Evolutionary conservation across 768 basidiomycete species (phyloP), one percentile per base, ranked within the genome.

Genomic region (Calocybe gangraenosa): DNA sequence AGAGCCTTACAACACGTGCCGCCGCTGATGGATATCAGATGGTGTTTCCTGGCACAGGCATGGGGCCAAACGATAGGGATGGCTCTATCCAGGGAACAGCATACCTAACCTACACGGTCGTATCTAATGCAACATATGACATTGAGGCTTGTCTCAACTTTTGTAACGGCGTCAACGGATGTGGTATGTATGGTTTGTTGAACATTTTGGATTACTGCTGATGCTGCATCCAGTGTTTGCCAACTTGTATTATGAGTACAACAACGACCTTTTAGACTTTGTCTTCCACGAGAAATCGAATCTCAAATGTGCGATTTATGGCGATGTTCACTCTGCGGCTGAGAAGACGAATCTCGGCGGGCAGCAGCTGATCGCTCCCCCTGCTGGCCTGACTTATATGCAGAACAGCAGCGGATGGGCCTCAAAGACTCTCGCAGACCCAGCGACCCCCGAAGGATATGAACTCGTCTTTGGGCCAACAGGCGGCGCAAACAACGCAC

Each of bases 191-290:
- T 10, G 10, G 33, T 37, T 13, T n/a, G 19, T 15, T 17, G 11
- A 14, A 35, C 14, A 6, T 14, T 18, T 35, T 35, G 7, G 5
- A 7, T 35, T 18, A 7, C 17, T 18, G 17, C 17, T 7, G 6
- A 7, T 18, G 17, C 28, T 41, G 28, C n/a, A 32, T 32, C n/a
- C 7, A 77, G 75, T 73, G 3, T 75, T 75, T 47, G 74, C 64
- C 10, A 77, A 77, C 50, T 44, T 77, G 18, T 77, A 65, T 46
- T 75, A 77, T 57, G 73, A 77, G 48, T 66, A 57, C 59, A 75
- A 74, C 55, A 75, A 75, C 48, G 46, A 56, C 7, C 61, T 67
- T 6, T 59, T 71, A 21, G 72, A 72, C 44, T 66, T 61, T 44
- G 63, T 68, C 21, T 65, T 64, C 47, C 52, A 47, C 34, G 62